phyloP scores from a whole-genome alignment of 225 moss, liverwort and hornwort species.

The Pseudoscleropodium purum region DNA sequence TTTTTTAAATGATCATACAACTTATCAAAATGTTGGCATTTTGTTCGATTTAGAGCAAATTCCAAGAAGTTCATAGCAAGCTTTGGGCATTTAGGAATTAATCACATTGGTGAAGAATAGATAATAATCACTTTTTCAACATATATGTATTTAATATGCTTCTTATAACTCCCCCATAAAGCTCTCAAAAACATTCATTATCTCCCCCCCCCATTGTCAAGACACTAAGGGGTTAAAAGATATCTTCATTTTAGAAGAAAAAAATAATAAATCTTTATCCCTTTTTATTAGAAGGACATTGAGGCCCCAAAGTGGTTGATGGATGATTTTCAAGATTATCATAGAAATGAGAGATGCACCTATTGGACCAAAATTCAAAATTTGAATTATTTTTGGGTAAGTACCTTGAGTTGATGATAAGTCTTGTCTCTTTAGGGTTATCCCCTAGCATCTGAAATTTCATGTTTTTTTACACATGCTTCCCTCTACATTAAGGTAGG shows the following conservation, averaged over 20 bases:
- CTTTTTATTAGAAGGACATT: not conserved
- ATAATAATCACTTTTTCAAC: not conserved
- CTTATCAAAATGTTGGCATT: too few species aligned
- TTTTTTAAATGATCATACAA: too few species aligned
- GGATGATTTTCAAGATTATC: not conserved
- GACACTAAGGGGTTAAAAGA: fast-evolving
- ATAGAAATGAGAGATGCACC: not conserved
- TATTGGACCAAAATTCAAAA: not conserved
- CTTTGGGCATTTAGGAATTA: too few species aligned
- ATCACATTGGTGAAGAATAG: not conserved
- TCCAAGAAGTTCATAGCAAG: too few species aligned
- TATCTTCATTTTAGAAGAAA: not conserved
- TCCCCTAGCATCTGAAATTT: fast-evolving
- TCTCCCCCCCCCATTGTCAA: fast-evolving
- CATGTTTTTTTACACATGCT: not conserved
- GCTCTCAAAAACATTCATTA: not conserved
- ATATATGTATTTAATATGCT: not conserved
- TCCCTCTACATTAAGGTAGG: too few species aligned
- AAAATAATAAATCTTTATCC: fast-evolving
- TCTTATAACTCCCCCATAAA: too few species aligned
- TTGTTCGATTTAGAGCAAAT: too few species aligned
- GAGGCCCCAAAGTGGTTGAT: fast-evolving
- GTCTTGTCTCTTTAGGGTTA: not conserved
- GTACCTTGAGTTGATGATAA: not conserved
- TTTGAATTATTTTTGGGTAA: too few species aligned